Conservation (phyloP, 495 filamentous ascomycete genomes). For the Penicillium bovifimosum region DNA sequence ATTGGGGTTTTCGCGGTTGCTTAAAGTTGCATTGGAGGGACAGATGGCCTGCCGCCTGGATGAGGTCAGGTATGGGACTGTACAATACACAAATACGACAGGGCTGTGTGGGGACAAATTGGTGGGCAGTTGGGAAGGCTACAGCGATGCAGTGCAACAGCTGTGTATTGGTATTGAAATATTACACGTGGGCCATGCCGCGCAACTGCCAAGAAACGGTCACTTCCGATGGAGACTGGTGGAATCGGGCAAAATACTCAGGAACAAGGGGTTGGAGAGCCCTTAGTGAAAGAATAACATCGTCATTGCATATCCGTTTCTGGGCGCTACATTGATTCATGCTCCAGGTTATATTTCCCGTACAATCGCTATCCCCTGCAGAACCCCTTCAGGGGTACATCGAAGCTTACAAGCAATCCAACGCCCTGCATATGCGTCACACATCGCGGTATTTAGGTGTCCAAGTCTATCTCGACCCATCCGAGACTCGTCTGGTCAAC, state of each 20-base stretch:
- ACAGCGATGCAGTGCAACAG: not conserved
- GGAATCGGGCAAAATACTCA: not conserved
- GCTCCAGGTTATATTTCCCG: not conserved
- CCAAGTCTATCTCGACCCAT: slow-evolving; percentile 23
- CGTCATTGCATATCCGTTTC: not conserved
- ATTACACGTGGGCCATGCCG: slow-evolving; percentile 14
- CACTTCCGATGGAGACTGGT: not conserved
- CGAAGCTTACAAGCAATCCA: too few relatives aligned
- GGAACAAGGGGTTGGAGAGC: not conserved
- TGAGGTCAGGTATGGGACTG: slow-evolving; percentile 5
- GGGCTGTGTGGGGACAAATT: not conserved
- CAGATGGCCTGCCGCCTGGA: slow-evolving; percentile 9
- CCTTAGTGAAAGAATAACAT: not conserved
- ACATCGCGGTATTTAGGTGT: not conserved
- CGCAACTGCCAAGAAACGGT: slow-evolving; percentile 16
- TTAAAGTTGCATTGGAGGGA: slow-evolving; percentile 22
- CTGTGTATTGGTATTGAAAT: slow-evolving; percentile 4
- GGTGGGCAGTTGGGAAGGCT: not conserved
- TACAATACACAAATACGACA: slow-evolving; percentile 6
- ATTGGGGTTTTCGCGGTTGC: slow-evolving; percentile 4
- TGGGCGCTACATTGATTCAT: not conserved
- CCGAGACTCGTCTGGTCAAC: slow-evolving; percentile 45
- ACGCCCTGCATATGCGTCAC: too few relatives aligned
- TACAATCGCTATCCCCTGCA: not conserved
- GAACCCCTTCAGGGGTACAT: not conserved